Evolutionary conservation across 108 stramenopile genomes (phyloP).

Genomic region (Pinguiococcus pyrenoidosus): DNA sequence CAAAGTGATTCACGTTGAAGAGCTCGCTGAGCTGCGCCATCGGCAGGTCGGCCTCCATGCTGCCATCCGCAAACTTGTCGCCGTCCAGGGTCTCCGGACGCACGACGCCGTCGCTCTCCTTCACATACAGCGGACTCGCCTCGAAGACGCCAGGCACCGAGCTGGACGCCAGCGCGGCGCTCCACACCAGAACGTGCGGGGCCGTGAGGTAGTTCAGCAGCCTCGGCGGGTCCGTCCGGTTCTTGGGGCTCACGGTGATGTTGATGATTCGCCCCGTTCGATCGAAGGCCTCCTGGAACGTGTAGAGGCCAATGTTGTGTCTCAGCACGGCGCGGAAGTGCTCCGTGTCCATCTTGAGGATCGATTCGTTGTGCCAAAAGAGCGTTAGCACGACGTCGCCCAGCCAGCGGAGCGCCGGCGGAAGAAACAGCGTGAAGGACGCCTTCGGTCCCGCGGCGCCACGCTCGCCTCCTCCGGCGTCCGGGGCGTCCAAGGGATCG

Average conservation of each 20-base stretch:
- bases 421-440: slow-evolving; percentile 24
- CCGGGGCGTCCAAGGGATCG: neutral
- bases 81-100: slow-evolving; percentile 9
- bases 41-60: slow-evolving; percentile 89
- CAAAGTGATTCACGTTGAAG: slow-evolving; percentile 97
- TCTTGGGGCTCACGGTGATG: slow-evolving; percentile 86
- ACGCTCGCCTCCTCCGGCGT: neutral
- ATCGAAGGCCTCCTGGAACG: slow-evolving; percentile 97
- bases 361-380: slow-evolving; percentile 43
- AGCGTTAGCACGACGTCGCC: slow-evolving; percentile 6
- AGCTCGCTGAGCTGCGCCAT: slow-evolving; percentile 95
- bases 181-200: slow-evolving; percentile 93
- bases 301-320: slow-evolving; percentile 76
- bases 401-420: slow-evolving; percentile 25
- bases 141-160: slow-evolving; percentile 93
- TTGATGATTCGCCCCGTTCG: slow-evolving; percentile 93
- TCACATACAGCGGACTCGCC: slow-evolving; percentile 78
- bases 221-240: slow-evolving; percentile 52
- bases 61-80: slow-evolving; percentile 54
- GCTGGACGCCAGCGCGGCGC: slow-evolving; percentile 83
- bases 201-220: slow-evolving; percentile 94
- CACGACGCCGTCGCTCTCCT: slow-evolving; percentile 70
- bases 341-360: slow-evolving; percentile 77
- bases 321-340: slow-evolving; percentile 65
- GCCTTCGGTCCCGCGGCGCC: neutral